phyloP scores from a whole-genome alignment of 2,329 filamentous ascomycete species.

The Onygena corvina region DNA sequence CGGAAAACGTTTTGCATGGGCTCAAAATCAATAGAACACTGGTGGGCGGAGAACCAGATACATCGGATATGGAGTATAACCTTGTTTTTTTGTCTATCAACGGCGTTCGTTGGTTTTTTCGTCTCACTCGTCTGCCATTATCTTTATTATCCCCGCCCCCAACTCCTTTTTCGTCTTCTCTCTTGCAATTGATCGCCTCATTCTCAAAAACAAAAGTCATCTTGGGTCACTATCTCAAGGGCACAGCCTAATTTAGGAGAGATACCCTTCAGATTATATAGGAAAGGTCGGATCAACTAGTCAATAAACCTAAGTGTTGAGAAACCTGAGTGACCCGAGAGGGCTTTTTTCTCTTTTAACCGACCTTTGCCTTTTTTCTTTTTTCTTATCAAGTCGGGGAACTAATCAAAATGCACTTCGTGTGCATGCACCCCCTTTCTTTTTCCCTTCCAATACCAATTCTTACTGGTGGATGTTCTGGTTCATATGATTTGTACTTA shows the following conservation, averaged over 20 bases:
- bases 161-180: background rate
- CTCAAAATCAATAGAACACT: constrained; percentile 2
- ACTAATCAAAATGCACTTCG: background rate
- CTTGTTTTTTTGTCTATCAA: constrained; percentile 1
- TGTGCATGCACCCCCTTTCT: background rate
- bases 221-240: background rate
- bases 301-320: background rate
- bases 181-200: background rate
- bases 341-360: too few species aligned
- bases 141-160: background rate
- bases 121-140: too few species aligned
- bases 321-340: too few species aligned
- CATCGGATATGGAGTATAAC: constrained; percentile 2
- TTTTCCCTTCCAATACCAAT: background rate
- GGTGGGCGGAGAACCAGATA: background rate
- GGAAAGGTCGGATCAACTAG: too few species aligned
- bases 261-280: background rate
- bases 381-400: background rate
- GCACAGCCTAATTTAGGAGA: background rate
- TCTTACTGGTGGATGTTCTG: background rate
- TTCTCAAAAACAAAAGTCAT: background rate
- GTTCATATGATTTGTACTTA: background rate
- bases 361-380: background rate
- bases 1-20: background rate
- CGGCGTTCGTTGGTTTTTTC: background rate